Conservation (phyloP, 345 rosid genomes). For the Odontarrhena argentea region DNA sequence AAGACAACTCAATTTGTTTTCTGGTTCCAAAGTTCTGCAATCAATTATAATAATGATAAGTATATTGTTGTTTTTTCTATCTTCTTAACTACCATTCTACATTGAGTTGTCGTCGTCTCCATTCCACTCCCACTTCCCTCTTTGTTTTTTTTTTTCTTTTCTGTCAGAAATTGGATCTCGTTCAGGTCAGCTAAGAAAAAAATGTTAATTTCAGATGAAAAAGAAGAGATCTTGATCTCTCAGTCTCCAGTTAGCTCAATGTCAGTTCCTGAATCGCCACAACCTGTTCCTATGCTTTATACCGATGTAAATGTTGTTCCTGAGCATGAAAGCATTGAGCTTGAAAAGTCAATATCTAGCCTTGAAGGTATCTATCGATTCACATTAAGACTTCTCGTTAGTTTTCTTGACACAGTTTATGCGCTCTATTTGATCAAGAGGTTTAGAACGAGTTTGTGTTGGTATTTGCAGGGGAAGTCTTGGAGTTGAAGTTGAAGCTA, state of each 20-base stretch:
- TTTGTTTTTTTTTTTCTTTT: constrained; percentile 5
- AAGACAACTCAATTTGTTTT: constrained; percentile 42
- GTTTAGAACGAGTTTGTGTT: constrained; percentile 25
- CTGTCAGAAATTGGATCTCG: constrained; percentile 36
- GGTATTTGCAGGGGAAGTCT: constrained; percentile 57
- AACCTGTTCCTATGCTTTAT: constrained; percentile 41
- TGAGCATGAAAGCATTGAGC: constrained; percentile 70
- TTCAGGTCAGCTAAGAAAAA: constrained; percentile 32
- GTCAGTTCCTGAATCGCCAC: constrained; percentile 47
- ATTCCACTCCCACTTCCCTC: constrained; percentile 37
- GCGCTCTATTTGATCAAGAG: constrained; percentile 3
- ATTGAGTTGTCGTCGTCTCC: constrained; percentile 37
- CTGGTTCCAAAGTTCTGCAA: constrained; percentile 39
- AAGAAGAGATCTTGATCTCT: constrained; percentile 46
- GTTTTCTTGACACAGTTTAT: background rate
- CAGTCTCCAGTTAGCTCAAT: constrained; percentile 35
- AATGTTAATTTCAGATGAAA: constrained; percentile 48
- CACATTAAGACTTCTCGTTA: background rate
- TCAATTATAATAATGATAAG: constrained; percentile 24
- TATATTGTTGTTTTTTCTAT: constrained; percentile 27
- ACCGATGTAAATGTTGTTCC: constrained; percentile 79
- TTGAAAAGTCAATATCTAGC: constrained; percentile 54
- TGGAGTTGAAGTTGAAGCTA: constrained; percentile 55
- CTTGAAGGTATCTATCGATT: constrained; percentile 58
- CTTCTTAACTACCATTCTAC: constrained; percentile 38